phyloP scores from a whole-genome alignment of 495 filamentous ascomycete species.

The Aspergillus hancockii region DNA sequence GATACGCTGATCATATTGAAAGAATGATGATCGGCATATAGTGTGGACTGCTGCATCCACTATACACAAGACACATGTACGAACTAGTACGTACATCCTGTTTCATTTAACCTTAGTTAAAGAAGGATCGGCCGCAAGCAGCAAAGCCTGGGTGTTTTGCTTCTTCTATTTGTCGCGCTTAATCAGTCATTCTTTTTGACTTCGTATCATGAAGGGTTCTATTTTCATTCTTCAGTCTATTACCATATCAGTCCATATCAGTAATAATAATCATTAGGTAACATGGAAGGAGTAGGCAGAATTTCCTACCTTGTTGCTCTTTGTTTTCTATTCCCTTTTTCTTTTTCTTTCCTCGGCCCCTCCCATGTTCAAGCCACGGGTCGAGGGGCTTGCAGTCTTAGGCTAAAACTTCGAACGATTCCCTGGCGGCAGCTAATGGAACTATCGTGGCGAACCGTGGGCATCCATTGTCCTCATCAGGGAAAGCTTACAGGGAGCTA shows the following conservation, averaged over 20 bases:
- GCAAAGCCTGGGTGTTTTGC: not conserved
- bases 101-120: not conserved
- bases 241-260: not conserved
- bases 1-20: not conserved
- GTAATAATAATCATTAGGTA: not conserved
- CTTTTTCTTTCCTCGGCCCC: not conserved
- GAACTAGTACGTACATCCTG: not conserved
- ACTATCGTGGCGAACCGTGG: not conserved
- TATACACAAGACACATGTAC: not conserved
- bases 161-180: not conserved
- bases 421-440: not conserved
- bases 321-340: not conserved
- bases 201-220: not conserved
- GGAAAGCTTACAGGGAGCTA: not conserved
- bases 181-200: not conserved
- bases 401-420: not conserved
- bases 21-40: not conserved
- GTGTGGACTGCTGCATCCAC: not conserved
- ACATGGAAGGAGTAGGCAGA: not conserved
- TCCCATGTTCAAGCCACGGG: not conserved
- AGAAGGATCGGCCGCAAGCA: not conserved
- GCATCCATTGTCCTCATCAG: not conserved
- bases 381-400: not conserved
- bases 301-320: not conserved
- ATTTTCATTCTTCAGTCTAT: not conserved